Conservation (phyloP, 768 basidiomycete genomes). For the Lentinula edodes region DNA sequence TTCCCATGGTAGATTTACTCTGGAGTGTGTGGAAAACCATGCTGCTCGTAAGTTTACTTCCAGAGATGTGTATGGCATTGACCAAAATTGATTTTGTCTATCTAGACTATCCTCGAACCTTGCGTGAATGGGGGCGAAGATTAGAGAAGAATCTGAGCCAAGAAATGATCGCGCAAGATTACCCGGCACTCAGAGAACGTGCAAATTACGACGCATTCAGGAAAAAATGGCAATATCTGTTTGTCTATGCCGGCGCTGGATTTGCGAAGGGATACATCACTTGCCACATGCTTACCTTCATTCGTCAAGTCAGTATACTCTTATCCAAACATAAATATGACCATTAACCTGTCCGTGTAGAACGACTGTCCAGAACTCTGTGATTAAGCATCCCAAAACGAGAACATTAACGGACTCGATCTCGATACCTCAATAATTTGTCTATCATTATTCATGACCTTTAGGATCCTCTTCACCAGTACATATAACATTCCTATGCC, state of each 20-base stretch:
- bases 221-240: slow-evolving; percentile 81
- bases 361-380: slow-evolving; percentile 46
- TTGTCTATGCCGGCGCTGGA: slow-evolving; percentile 76
- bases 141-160: slow-evolving; percentile 62
- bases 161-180: slow-evolving; percentile 50
- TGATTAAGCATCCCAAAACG: slow-evolving; percentile 29
- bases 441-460: slow-evolving; percentile 3
- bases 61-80: background rate
- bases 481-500: background rate
- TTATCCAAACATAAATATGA: background rate
- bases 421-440: background rate
- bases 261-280: slow-evolving; percentile 79
- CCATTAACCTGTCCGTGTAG: slow-evolving; percentile 20
- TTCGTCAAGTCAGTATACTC: slow-evolving; percentile 44
- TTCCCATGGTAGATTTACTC: slow-evolving; percentile 70
- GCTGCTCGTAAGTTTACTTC: slow-evolving; percentile 54
- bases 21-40: slow-evolving; percentile 84
- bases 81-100: background rate
- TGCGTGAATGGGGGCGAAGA: slow-evolving; percentile 86
- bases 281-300: slow-evolving; percentile 78
- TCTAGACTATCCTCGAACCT: slow-evolving; percentile 82
- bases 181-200: slow-evolving; percentile 52
- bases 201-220: slow-evolving; percentile 65
- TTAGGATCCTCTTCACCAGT: background rate
- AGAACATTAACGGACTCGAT: background rate